Base-by-base conservation (phyloP, 1,139 yeast genomes). In the Protomyces pachydermus region DNA sequence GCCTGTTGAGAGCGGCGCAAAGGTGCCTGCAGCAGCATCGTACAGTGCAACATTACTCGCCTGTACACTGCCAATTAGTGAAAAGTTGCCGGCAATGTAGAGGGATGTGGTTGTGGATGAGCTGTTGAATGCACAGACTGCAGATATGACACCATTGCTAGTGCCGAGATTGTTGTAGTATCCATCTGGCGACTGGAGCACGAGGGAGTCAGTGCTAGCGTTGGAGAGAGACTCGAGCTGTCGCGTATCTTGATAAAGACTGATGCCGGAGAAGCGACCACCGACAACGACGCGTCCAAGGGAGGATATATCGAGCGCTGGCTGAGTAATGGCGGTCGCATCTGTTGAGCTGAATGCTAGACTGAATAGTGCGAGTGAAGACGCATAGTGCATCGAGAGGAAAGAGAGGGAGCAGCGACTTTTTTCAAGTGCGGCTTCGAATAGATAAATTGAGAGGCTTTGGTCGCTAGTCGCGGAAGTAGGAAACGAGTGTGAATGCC, bases 181-280 rank as follows among this genome's bases (percentile, higher is more conserved):
- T 25, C 67, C 65, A 14, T 70, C 54, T 9, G 65, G 46, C 14
- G 52, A 48, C n/a, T 64, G 42, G 14, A 64, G 34, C n/a, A 65
- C 48, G 18, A 68, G 55, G 2, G 67, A 65, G 45, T 62, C 68
- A 14, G 52, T 32, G 9, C 56, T 34, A 9, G 45, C 48, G 25
- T 58, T 39, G 71, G 67, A 35, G 74, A 75, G 23, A 68, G 69
- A 8, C 6, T 54, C 56, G 23, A 54, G 55, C 18, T 62, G 63
- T 66, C 70, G 23, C 71, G 74, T 71, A 69, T 80, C 84, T 45
- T 78, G 71, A 74, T 86, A 86, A 61, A 79, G 77, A 1, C 93
- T 82, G 35, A 87, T 72, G 16, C 86, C 84, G 66, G 83, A 81
- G 70, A 83, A 87, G 51, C 80, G 76, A 9, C 96, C 97, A 60